Evolutionary conservation across 2,329 filamentous ascomycete genomes (phyloP).

Genomic region (Davidsoniella australis): DNA sequence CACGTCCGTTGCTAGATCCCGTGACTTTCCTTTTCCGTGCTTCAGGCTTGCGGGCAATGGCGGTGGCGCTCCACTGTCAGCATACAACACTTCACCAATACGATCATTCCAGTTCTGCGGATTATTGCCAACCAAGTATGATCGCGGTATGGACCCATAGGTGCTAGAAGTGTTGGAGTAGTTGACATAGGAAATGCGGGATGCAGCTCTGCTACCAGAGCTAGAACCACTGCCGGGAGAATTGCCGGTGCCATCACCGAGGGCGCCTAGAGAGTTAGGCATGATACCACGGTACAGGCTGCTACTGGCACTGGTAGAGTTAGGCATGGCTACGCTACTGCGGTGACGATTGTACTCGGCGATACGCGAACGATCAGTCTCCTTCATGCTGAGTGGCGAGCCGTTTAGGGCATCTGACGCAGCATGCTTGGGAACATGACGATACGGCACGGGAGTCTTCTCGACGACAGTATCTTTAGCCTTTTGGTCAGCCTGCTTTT

Average conservation of each 20-base stretch:
- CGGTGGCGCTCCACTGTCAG: constrained; percentile 1
- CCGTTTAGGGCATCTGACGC: constrained; percentile 12
- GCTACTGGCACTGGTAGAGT: neutral
- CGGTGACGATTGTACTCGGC: constrained; percentile 6
- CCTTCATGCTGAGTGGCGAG: constrained; percentile 6
- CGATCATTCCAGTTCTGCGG: constrained; percentile 6
- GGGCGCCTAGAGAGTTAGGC: neutral
- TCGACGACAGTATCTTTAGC: neutral
- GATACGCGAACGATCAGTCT: constrained; percentile 5
- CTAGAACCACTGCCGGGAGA: neutral
- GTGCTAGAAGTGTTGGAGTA: neutral
- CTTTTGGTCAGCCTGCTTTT: constrained; percentile 3
- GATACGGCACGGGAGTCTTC: constrained; percentile 5
- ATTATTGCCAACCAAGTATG: neutral
- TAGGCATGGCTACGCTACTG: constrained; percentile 2
- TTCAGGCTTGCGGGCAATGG: neutral
- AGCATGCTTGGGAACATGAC: constrained; percentile 13
- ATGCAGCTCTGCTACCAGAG: neutral
- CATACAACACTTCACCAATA: constrained; percentile 8
- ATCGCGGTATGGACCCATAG: neutral
- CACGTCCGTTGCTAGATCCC: neutral
- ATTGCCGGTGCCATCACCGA: neutral
- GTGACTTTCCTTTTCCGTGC: neutral
- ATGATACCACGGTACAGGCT: constrained; percentile 1
- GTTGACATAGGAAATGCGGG: neutral